These are phyloP conservation scores for Rhodomyrtus tomentosa DNA, from an alignment of 345 rosid species.

Conservation along the genomic window DNA sequence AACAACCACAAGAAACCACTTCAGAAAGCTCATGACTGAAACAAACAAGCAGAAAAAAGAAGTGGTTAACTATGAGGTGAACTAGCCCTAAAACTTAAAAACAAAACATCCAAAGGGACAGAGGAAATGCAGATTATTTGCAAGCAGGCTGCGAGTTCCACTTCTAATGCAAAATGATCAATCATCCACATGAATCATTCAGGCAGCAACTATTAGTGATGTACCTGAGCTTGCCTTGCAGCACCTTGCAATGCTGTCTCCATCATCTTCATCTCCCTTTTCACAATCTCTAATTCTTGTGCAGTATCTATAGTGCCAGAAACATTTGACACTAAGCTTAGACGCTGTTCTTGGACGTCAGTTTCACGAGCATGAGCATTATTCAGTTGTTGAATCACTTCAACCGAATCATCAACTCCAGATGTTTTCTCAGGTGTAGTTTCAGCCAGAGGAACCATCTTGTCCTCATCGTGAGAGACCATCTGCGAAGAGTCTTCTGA, in stretches of 20 bases:
- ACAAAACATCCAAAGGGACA: not conserved
- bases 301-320: conserved; percentile 27
- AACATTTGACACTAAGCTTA: conserved; percentile 31
- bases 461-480: conserved; percentile 19
- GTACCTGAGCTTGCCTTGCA: conserved; percentile 99
- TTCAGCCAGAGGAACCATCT: conserved; percentile 5
- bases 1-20: not conserved
- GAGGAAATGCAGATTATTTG: not conserved
- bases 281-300: conserved; percentile 66
- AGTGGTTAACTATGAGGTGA: not conserved
- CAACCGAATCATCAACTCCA: conserved; percentile 4
- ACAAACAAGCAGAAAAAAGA: not conserved
- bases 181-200: not conserved
- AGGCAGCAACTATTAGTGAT: not conserved
- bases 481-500: conserved; percentile 32
- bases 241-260: conserved; percentile 97
- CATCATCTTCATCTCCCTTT: conserved; percentile 86
- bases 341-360: conserved; percentile 21
- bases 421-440: not conserved
- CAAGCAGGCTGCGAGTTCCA: not conserved
- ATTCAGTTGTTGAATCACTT: conserved; percentile 21
- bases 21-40: not conserved
- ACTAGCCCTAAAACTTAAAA: not conserved
- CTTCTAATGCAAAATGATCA: not conserved
- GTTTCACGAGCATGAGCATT: conserved; percentile 10